A percentile compares a stretch with the other conserved stretches of the same genome.
Conservation (phyloP, 805 yeast species). For the Kodamaea fukazawae region DNA sequence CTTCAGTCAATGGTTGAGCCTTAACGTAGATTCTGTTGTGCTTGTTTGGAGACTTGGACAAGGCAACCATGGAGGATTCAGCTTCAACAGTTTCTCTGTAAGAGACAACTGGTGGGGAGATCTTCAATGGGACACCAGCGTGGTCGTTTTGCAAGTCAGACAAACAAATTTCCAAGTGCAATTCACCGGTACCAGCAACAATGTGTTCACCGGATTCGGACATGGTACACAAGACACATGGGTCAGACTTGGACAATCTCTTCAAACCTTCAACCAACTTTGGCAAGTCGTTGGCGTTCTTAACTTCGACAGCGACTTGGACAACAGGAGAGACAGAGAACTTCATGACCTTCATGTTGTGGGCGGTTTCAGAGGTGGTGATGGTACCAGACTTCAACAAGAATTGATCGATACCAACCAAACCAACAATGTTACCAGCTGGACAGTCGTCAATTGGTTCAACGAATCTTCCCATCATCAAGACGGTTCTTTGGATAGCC, state of each 20-base stretch:
- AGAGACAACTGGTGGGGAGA: constrained; percentile 96
- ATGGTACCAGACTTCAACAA: constrained; percentile 98
- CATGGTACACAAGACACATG: constrained; percentile 90
- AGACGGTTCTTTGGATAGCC: constrained; percentile 98
- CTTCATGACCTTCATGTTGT: constrained; percentile 99
- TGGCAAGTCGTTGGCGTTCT: constrained; percentile 99
- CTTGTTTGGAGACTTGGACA: constrained; percentile 99
- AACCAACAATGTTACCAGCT: constrained; percentile 99
- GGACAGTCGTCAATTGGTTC: constrained; percentile 99
- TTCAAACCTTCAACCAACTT: constrained; percentile 99
- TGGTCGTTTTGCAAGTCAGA: constrained; percentile 95
- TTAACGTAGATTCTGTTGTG: constrained; percentile 99
- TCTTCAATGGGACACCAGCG: constrained; percentile 98
- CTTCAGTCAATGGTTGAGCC: constrained; percentile 96
- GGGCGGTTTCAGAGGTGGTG: constrained; percentile 94
- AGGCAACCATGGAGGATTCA: constrained; percentile 93
- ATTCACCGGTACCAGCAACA: constrained; percentile 99
- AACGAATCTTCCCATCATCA: constrained; percentile 99
- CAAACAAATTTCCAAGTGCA: constrained; percentile 97
- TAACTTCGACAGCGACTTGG: constrained; percentile 98
- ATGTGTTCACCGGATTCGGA: constrained; percentile 97
- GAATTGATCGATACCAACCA: constrained; percentile 99
- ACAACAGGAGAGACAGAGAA: constrained; percentile 99
- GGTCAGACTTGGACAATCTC: constrained; percentile 99
- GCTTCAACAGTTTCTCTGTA: constrained; percentile 97